Evolutionary conservation across 306 rosid species (phyloP).

Genomic region (Prunus padus): DNA sequence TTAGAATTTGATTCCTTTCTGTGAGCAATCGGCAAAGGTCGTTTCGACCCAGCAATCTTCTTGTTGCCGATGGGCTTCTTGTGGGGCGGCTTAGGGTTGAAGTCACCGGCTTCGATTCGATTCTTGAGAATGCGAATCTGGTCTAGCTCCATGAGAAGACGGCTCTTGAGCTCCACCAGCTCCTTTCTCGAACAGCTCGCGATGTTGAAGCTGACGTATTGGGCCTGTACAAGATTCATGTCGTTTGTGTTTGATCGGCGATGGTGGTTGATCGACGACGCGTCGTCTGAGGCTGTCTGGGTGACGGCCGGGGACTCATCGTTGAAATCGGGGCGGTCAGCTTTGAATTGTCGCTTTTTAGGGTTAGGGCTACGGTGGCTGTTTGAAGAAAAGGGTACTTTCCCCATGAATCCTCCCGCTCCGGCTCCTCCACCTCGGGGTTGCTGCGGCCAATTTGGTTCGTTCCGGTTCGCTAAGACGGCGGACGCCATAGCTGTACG

Average conservation of each 20-base stretch:
- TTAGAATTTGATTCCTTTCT: conserved; percentile 27
- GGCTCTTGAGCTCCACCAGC: conserved; percentile 62
- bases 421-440: conserved; percentile 60
- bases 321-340: conserved; percentile 10
- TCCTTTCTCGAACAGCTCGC: conserved; percentile 54
- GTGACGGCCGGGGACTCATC: conserved; percentile 44
- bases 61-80: conserved; percentile 54
- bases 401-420: conserved; percentile 83
- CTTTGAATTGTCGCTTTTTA: conserved; percentile 41
- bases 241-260: conserved; percentile 31
- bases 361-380: conserved; percentile 60
- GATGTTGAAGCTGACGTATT: conserved; percentile 59
- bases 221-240: conserved; percentile 26
- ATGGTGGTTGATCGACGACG: conserved; percentile 73
- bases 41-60: conserved; percentile 60
- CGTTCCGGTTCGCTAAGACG: conserved; percentile 70
- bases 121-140: conserved; percentile 60
- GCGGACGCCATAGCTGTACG: conserved; percentile 68
- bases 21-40: conserved; percentile 49
- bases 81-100: conserved; percentile 23
- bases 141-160: conserved; percentile 58
- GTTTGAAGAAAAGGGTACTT: conserved; percentile 58
- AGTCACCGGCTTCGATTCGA: conserved; percentile 58
- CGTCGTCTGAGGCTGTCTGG: conserved; percentile 78
- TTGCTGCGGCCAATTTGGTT: conserved; percentile 66